Evolutionary conservation across 78 protist species (phyloP).

Genomic region (Parvularia atlantis): DNA sequence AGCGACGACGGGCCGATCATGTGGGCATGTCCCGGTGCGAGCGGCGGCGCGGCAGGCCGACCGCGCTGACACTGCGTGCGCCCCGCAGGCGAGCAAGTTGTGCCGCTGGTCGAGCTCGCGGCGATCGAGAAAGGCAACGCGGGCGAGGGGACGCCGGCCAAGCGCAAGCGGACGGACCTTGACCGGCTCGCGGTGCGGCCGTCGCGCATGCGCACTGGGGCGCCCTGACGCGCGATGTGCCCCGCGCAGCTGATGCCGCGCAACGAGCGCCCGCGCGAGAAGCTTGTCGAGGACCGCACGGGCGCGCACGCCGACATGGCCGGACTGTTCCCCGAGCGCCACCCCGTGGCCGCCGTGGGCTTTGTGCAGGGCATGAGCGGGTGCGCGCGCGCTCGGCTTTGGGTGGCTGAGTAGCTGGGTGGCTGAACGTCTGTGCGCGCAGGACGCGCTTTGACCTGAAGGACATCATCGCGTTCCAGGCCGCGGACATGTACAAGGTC

Average conservation of each 20-base stretch:
- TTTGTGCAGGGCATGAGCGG: neutral
- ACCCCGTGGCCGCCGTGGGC: slow-evolving; percentile 2
- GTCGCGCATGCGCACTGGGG: no score
- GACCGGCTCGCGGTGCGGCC: no score
- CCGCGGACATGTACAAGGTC: neutral
- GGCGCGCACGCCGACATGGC: neutral
- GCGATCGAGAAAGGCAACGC: neutral
- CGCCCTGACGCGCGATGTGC: no score
- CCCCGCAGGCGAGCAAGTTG: no score
- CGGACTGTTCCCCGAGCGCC: neutral
- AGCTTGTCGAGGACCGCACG: slow-evolving; percentile 1
- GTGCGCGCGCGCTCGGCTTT: neutral
- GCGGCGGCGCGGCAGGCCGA: no score
- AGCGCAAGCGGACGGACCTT: no score
- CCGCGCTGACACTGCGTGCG: no score
- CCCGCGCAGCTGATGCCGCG: neutral
- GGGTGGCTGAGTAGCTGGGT: neutral
- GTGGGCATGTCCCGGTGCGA: slow-evolving; percentile 1
- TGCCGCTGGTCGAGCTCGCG: neutral
- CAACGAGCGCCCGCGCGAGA: neutral
- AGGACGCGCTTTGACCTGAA: neutral
- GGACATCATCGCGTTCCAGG: neutral
- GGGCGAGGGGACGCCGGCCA: neutral
- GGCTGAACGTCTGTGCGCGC: neutral
- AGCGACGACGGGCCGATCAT: slow-evolving; percentile 9